Conservation (phyloP, 2,329 filamentous ascomycete species). For the Cladosporium sp. region DNA sequence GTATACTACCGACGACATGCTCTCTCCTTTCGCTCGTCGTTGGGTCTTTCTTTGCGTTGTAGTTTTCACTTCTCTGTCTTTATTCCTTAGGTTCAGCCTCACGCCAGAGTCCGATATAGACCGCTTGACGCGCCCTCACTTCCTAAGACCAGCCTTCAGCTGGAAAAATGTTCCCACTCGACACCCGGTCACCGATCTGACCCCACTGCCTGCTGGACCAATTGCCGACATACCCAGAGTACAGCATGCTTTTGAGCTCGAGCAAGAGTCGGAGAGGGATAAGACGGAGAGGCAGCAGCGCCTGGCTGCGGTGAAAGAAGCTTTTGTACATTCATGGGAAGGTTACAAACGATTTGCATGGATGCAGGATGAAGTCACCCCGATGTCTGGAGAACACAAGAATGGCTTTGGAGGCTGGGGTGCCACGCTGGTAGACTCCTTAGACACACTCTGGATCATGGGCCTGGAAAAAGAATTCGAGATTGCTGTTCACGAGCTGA, state of each 20-base stretch:
- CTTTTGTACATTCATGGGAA: constrained; percentile 76
- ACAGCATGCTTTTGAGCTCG: constrained; percentile 72
- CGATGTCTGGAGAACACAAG: constrained; percentile 60
- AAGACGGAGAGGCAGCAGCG: constrained; percentile 65
- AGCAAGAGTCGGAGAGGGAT: constrained; percentile 59
- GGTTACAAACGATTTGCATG: constrained; percentile 80
- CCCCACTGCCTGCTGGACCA: constrained; percentile 69
- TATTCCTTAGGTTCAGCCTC: constrained; percentile 20
- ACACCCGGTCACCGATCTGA: constrained; percentile 75
- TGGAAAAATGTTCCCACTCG: constrained; percentile 34
- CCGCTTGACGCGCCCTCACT: constrained; percentile 28
- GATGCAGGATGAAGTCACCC: constrained; percentile 81
- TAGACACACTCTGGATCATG: constrained; percentile 76
- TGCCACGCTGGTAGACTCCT: constrained; percentile 78
- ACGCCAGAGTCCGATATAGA: constrained; percentile 22
- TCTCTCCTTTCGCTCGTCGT: constrained; percentile 32
- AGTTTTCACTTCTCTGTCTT: constrained; percentile 26
- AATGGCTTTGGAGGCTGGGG: constrained; percentile 92
- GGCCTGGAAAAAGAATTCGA: constrained; percentile 65
- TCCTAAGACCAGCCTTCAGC: constrained; percentile 31
- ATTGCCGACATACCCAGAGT: constrained; percentile 71
- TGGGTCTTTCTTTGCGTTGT: constrained; percentile 28
- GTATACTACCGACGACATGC: constrained; percentile 21
- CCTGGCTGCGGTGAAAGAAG: constrained; percentile 65
- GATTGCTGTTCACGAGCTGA: constrained; percentile 59